Evolutionary conservation across 257 asterid species (phyloP).

Genomic region (Solanum arcanum): DNA sequence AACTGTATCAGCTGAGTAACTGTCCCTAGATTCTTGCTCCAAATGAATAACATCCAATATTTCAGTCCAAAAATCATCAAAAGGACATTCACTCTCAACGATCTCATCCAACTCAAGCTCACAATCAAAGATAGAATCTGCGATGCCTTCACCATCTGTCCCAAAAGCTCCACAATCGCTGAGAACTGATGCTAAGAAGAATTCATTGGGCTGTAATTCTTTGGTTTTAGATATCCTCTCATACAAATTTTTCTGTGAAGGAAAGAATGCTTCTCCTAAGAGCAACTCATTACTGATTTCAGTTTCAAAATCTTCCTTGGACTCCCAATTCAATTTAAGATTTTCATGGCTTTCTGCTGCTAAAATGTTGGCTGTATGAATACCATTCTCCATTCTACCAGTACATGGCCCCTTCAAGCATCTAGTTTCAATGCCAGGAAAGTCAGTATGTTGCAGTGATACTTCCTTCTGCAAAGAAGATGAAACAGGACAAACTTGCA

Average conservation of each 20-base stretch:
- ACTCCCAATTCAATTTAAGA: not conserved
- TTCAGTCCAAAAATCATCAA: conserved; percentile 43
- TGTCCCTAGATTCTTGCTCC: conserved; percentile 15
- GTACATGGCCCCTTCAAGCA: not conserved
- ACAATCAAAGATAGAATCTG: not conserved
- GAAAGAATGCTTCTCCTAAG: not conserved
- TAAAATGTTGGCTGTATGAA: not conserved
- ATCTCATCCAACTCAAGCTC: conserved; percentile 3
- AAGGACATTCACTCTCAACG: conserved; percentile 16
- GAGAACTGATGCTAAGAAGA: conserved; percentile 6
- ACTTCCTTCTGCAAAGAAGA: conserved; percentile 20
- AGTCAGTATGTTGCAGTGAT: conserved; percentile 1
- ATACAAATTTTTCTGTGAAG: conserved; percentile 5
- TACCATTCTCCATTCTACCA: not conserved
- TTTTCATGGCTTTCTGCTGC: not conserved
- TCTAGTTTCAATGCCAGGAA: conserved; percentile 6
- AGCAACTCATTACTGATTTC: not conserved
- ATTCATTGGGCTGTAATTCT: conserved; percentile 3
- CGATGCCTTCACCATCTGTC: not conserved
- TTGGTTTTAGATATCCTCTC: conserved; percentile 6
- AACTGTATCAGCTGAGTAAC: not conserved
- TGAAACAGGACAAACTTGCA: not conserved
- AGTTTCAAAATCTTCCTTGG: not conserved
- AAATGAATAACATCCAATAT: conserved; percentile 28
- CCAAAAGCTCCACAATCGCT: not conserved